Evolutionary conservation across 176 grass and related monocot genomes (phyloP).

Genomic region (Hyparrhenia diplandra): DNA sequence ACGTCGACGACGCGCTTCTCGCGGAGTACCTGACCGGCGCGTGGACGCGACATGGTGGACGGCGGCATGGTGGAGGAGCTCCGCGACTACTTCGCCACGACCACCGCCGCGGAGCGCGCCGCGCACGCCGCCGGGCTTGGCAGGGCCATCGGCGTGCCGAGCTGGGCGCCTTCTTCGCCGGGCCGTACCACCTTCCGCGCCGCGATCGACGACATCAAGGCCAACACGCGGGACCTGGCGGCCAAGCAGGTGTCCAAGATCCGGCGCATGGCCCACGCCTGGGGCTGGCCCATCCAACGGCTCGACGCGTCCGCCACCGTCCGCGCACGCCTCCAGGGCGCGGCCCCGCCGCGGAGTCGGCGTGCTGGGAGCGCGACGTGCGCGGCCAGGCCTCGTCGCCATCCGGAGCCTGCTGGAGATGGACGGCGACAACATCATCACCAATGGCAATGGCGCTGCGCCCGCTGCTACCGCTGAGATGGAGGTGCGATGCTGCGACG

Average conservation of each 20-base stretch:
- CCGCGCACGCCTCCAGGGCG: slow-evolving; percentile 26
- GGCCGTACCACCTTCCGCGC: background rate
- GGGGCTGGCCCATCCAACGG: slow-evolving; percentile 51
- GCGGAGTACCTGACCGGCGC: slow-evolving; percentile 58
- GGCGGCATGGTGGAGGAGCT: slow-evolving; percentile 70
- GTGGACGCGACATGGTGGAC: slow-evolving; percentile 70
- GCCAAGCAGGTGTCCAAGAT: slow-evolving; percentile 63
- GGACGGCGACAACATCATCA: background rate
- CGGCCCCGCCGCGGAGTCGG: background rate
- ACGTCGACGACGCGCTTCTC: slow-evolving; percentile 50
- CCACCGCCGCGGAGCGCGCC: slow-evolving; percentile 16
- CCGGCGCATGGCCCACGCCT: slow-evolving; percentile 38
- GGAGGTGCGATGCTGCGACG: slow-evolving; percentile 41
- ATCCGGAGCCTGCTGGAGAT: slow-evolving; percentile 27
- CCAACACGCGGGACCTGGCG: slow-evolving; percentile 57
- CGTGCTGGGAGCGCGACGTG: slow-evolving; percentile 61
- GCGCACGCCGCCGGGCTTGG: slow-evolving; percentile 39
- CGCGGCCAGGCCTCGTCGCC: slow-evolving; percentile 39
- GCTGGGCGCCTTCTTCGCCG: slow-evolving; percentile 52
- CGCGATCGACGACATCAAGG: slow-evolving; percentile 64
- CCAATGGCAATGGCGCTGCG: background rate
- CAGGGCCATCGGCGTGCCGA: slow-evolving; percentile 80
- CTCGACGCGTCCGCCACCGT: slow-evolving; percentile 58
- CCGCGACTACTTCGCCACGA: slow-evolving; percentile 38
- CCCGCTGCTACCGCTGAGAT: too few relatives aligned